Evolutionary conservation across 352 stramenopile species (phyloP), one percentile per base, ranked within the genome.

Genomic region (Globisporangium polare): DNA sequence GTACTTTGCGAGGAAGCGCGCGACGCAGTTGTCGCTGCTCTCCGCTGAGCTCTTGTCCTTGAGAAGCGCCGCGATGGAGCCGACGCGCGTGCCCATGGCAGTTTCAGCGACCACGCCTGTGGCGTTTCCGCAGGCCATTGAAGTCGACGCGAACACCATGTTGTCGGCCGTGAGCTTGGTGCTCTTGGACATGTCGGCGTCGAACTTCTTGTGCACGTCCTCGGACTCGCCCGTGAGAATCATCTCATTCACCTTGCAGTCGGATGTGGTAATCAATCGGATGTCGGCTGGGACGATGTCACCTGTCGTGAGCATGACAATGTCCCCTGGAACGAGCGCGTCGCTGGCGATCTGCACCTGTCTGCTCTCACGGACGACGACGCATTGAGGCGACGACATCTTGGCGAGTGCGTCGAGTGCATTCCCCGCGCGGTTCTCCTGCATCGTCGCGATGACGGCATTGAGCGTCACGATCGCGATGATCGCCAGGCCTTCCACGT

Each of bases 231-330:
- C 83, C 39, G 89, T 97, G 26, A 97, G 80, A 72, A 81, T 94
- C 53, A 88, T 95, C 80, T 98, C 90, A 61, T 98, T 94, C 12
- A 97, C 75, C 53, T 87, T 80, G 42, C 76, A 77, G 47, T 84
- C 68, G 1, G 77, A 83, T 43, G 86, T 92, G 37, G 83, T 71
- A 13, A 92, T 63, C 7, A 97, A 71, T 2, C 89, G 67, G 17
- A 92, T 84, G 68, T 98, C 93, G 5, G 85, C 75, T 0, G 89
- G 87, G 24, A 98, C 83, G 54, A 96, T 88, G 61, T 97, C 92
- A 12, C 92, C 92, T 17, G 86, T 92, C 20, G 75, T 68, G 2
- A 97, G 78, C 22, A 84, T 68, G 27, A 97, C 80, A 31, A 90
- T 73, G 53, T 84, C 78, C 47, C 85, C 90, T 56, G 68, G 65